A percentile compares a stretch with the other conserved stretches of the same genome.
Conservation (phyloP, 140 eudicot species). For the Flaveria floridana region DNA sequence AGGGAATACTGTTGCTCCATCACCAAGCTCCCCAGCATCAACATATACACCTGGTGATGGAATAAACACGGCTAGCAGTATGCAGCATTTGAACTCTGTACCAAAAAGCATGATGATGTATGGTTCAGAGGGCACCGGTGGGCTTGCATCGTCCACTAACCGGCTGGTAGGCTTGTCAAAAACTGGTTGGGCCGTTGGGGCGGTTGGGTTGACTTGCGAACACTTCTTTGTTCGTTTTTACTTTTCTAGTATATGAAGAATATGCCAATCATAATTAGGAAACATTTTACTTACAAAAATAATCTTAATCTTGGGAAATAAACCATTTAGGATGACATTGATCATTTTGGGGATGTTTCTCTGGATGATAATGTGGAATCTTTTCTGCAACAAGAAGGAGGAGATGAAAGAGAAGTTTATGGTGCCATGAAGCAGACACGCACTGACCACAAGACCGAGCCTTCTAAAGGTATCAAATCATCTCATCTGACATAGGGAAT, state of each 20-base stretch:
- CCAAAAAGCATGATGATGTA: constrained; percentile 87
- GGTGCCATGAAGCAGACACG: constrained; percentile 69
- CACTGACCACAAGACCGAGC: constrained; percentile 69
- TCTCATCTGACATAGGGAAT: constrained; percentile 1
- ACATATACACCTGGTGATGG: constrained; percentile 97
- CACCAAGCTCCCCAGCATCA: constrained; percentile 92
- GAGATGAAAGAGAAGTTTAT: constrained; percentile 50
- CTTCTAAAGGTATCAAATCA: constrained; percentile 60
- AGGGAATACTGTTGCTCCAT: constrained; percentile 87
- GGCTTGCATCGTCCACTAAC: constrained; percentile 79
- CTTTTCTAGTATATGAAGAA: background rate
- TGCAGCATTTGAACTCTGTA: constrained; percentile 73
- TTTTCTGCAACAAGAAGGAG: constrained; percentile 83
- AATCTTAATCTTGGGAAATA: background rate
- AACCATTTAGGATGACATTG: constrained; percentile 69
- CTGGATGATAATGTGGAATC: constrained; percentile 90
- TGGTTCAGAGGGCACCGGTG: constrained; percentile 78
- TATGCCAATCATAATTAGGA: background rate
- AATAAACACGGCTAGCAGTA: constrained; percentile 56
- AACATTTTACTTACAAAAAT: background rate
- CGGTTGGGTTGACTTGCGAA: background rate
- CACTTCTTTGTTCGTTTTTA: constrained; percentile 10
- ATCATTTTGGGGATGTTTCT: constrained; percentile 79
- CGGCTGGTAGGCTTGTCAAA: constrained; percentile 59
- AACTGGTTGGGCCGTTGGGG: background rate